Conservation (phyloP, 2,329 filamentous ascomycete genomes). For the Ophiostoma himal-ulmi region DNA sequence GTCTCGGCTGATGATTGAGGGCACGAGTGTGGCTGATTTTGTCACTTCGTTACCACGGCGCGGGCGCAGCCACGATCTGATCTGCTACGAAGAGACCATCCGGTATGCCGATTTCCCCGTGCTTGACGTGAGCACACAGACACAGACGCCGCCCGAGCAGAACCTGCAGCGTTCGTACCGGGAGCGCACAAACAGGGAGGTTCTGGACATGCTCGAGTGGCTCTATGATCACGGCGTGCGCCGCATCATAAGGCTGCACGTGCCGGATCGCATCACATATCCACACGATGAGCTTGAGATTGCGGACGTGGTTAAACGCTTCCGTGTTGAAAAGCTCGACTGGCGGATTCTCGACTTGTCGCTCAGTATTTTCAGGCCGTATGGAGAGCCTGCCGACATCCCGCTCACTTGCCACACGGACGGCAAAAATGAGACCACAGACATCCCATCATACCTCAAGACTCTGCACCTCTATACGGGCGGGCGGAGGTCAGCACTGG, state of each 20-base stretch:
- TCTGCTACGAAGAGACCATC: too few relatives aligned
- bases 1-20: constrained; percentile 18
- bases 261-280: constrained; percentile 21
- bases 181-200: constrained; percentile 12
- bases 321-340: too few relatives aligned
- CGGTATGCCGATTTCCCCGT: too few relatives aligned
- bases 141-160: neutral
- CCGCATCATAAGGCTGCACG: constrained; percentile 22
- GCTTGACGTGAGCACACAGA: constrained; percentile 5
- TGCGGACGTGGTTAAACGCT: neutral
- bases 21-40: constrained; percentile 20
- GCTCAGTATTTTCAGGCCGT: neutral
- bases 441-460: neutral
- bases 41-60: constrained; percentile 16
- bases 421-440: neutral
- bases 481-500: neutral
- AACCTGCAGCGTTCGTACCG: constrained; percentile 11
- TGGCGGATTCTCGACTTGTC: neutral
- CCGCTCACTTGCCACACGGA: neutral
- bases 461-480: neutral
- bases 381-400: neutral
- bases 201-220: constrained; percentile 23
- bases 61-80: neutral
- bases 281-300: constrained; percentile 24
- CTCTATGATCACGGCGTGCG: constrained; percentile 15